A percentile compares a stretch with the other conserved stretches of the same genome.
These are phyloP conservation scores for Ceriops decandra DNA, from an alignment of 345 rosid genomes.

Conservation along the genomic window DNA sequence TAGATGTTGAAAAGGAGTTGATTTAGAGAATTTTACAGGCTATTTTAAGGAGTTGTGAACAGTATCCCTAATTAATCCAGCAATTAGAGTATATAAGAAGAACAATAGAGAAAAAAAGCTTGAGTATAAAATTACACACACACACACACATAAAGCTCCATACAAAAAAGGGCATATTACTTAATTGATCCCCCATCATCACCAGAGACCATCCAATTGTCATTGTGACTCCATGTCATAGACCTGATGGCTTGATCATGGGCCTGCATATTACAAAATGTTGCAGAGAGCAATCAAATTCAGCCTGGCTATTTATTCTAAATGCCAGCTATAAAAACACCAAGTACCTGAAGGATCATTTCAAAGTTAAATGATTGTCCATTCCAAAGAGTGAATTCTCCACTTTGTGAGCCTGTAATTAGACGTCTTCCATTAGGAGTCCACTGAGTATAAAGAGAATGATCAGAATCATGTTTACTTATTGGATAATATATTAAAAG, in stretches of 20 bases:
- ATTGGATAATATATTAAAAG: not conserved
- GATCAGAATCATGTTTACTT: conserved; percentile 16
- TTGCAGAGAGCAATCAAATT: not conserved
- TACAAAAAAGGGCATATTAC: conserved; percentile 33
- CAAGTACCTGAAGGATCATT: conserved; percentile 88
- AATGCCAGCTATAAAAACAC: not conserved
- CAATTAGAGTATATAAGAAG: too few relatives aligned
- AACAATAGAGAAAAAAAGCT: too few relatives aligned
- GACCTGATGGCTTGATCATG: conserved; percentile 99
- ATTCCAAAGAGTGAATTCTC: conserved; percentile 98
- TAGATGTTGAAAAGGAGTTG: too few relatives aligned
- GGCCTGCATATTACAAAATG: conserved; percentile 48
- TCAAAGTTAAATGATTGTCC: conserved; percentile 97
- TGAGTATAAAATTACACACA: too few relatives aligned
- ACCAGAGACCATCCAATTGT: conserved; percentile 97
- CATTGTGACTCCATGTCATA: conserved; percentile 98
- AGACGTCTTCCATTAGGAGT: conserved; percentile 96
- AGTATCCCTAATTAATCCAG: too few relatives aligned
- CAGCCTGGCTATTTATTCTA: not conserved
- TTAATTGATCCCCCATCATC: conserved; percentile 96
- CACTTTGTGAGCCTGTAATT: conserved; percentile 94
- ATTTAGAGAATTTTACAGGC: too few relatives aligned
- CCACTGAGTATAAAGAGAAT: conserved; percentile 56
- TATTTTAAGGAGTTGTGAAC: too few relatives aligned
- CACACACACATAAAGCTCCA: too few relatives aligned